Evolutionary conservation across 2,329 filamentous ascomycete species (phyloP).

Genomic region (Cordyceps cateniannulata): DNA sequence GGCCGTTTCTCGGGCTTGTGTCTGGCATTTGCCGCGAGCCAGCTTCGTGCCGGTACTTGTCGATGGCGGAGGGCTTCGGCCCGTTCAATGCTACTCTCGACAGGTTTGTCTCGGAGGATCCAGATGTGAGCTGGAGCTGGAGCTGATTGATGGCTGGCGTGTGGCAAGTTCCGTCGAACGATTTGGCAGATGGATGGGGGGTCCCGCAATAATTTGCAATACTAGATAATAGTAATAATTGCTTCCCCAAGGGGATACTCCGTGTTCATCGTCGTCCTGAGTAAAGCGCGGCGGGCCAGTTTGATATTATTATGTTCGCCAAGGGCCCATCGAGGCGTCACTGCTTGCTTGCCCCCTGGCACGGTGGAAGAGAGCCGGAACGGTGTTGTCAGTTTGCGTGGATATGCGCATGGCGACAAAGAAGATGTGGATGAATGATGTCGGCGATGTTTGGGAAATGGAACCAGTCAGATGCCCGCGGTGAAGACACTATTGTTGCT

Average conservation of each 20-base stretch:
- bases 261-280: background rate
- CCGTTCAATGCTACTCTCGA: constrained; percentile 3
- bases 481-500: too few relatives aligned
- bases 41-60: background rate
- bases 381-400: background rate
- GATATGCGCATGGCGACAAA: too few relatives aligned
- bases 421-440: background rate
- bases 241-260: constrained; percentile 3
- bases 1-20: background rate
- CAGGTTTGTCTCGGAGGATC: background rate
- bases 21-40: background rate
- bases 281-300: constrained; percentile 4
- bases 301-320: constrained; percentile 6
- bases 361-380: background rate
- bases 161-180: constrained; percentile 7
- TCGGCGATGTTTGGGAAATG: background rate
- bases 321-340: constrained; percentile 1
- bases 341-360: background rate
- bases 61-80: background rate
- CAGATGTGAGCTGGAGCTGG: background rate
- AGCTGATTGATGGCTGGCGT: background rate
- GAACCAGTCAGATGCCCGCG: too few relatives aligned
- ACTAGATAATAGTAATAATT: background rate
- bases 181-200: background rate
- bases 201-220: background rate